Conservation (phyloP, 169 alveolate genomes). For the Plasmodium coatneyi region DNA sequence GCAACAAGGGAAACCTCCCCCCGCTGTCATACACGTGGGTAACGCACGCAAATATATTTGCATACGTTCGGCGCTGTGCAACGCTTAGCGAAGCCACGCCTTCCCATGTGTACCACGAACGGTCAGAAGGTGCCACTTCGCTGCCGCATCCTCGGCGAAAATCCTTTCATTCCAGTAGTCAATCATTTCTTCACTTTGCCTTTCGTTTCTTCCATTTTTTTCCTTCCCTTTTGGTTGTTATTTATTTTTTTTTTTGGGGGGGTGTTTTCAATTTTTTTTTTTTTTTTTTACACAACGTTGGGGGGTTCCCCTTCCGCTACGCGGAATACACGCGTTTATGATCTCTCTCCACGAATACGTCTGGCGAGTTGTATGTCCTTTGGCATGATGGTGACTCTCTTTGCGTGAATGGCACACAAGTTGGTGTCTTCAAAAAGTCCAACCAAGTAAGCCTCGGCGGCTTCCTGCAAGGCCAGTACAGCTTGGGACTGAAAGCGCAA, state of each 20-base stretch:
- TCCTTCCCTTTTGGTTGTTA: neutral
- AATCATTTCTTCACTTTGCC: neutral
- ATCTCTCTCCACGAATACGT: slow-evolving; percentile 98
- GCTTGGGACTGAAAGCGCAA: slow-evolving; percentile 95
- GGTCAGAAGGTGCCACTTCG: neutral
- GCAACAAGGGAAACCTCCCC: neutral
- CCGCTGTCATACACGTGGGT: neutral
- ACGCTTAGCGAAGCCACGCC: neutral
- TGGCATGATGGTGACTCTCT: slow-evolving; percentile 99
- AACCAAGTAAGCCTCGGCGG: slow-evolving; percentile 98
- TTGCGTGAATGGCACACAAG: slow-evolving; percentile 99
- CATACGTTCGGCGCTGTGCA: neutral
- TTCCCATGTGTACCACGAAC: neutral
- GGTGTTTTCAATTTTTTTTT: neutral
- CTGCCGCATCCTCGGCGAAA: neutral
- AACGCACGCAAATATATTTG: neutral
- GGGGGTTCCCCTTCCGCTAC: neutral
- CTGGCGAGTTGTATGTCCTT: slow-evolving; percentile 99
- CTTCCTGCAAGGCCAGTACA: slow-evolving; percentile 97
- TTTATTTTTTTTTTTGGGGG: neutral
- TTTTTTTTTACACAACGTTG: neutral
- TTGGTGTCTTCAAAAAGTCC: slow-evolving; percentile 99
- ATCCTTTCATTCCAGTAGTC: neutral
- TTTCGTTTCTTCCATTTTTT: neutral
- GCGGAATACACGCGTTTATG: slow-evolving; percentile 76